phyloP scores from a whole-genome alignment of 2,329 filamentous ascomycete genomes.

The Colletotrichum orbiculare region DNA sequence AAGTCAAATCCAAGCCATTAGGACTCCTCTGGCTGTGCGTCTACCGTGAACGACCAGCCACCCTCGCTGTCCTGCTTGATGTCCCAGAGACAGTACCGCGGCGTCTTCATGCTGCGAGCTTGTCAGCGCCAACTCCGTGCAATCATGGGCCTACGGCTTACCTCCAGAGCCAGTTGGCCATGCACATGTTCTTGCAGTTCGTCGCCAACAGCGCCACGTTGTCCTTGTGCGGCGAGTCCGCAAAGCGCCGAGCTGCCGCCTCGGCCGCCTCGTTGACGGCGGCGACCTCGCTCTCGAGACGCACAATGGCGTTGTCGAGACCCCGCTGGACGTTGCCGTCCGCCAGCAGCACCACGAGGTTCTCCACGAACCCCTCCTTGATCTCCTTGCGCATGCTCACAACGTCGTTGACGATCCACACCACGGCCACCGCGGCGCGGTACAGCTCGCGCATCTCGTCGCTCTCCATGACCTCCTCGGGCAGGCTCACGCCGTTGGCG shows the following conservation, averaged over 20 bases:
- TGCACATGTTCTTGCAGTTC: constrained; percentile 33
- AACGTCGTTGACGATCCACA: constrained; percentile 27
- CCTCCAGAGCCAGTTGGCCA: constrained; percentile 30
- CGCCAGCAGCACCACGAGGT: constrained; percentile 21
- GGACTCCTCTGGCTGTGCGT: constrained; percentile 5
- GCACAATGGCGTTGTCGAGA: neutral
- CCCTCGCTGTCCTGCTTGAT: constrained; percentile 15
- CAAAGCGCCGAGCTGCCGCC: neutral
- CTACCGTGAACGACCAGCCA: constrained; percentile 1
- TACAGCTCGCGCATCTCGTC: constrained; percentile 22
- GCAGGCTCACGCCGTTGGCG: constrained; percentile 17
- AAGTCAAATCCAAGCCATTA: neutral
- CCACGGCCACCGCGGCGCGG: constrained; percentile 14
- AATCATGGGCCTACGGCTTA: neutral
- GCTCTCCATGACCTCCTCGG: constrained; percentile 20
- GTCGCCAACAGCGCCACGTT: constrained; percentile 8
- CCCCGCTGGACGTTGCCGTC: constrained; percentile 10
- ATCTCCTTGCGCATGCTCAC: constrained; percentile 25
- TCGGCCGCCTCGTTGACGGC: constrained; percentile 15
- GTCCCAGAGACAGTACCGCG: constrained; percentile 25
- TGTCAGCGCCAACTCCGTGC: neutral
- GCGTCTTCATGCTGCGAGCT: constrained; percentile 10
- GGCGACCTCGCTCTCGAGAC: constrained; percentile 9
- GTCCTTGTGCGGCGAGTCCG: neutral
- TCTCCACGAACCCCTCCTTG: constrained; percentile 28